A percentile compares a stretch with the other conserved stretches of the same genome.
phyloP scores from a whole-genome alignment of 176 grass and related monocot genomes.

The Aegilops bicornis region DNA sequence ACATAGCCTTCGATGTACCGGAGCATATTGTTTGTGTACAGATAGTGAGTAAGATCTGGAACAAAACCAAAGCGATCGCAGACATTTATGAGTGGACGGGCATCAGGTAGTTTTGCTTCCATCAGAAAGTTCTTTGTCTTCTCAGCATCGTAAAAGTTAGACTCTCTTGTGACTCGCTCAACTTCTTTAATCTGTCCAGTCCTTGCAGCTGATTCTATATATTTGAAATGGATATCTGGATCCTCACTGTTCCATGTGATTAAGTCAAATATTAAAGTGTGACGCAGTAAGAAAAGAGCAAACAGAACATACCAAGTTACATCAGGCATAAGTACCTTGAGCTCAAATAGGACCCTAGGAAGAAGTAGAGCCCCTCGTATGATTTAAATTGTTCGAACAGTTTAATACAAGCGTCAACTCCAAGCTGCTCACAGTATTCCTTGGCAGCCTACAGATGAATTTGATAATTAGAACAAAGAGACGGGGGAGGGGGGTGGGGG shows the following conservation, averaged over 20 bases:
- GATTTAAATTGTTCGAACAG: conserved; percentile 99
- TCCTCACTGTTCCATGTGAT: conserved; percentile 75
- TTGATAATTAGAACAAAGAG: conserved; percentile 4
- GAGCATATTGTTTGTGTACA: conserved; percentile 93
- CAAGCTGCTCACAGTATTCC: conserved; percentile 94
- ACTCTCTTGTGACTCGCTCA: conserved; percentile 99
- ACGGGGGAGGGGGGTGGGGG: neutral
- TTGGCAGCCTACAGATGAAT: conserved; percentile 65
- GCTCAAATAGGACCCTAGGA: conserved; percentile 92
- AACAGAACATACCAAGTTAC: neutral
- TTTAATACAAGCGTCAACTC: conserved; percentile 84
- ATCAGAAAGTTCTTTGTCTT: conserved; percentile 98
- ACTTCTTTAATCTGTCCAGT: conserved; percentile 99
- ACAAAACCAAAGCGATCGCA: conserved; percentile 97
- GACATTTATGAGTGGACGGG: conserved; percentile 92
- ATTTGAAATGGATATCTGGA: conserved; percentile 98
- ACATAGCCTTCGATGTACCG: conserved; percentile 99
- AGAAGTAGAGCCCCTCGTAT: conserved; percentile 98
- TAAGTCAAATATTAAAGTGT: conserved; percentile 26
- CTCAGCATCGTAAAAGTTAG: conserved; percentile 94
- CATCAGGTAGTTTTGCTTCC: conserved; percentile 97
- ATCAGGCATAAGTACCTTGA: conserved; percentile 65
- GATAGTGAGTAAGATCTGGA: conserved; percentile 93
- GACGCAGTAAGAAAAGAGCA: neutral
- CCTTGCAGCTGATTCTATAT: conserved; percentile 94